phyloP scores from a whole-genome alignment of 306 rosid species.

The Acacia crassicarpa region DNA sequence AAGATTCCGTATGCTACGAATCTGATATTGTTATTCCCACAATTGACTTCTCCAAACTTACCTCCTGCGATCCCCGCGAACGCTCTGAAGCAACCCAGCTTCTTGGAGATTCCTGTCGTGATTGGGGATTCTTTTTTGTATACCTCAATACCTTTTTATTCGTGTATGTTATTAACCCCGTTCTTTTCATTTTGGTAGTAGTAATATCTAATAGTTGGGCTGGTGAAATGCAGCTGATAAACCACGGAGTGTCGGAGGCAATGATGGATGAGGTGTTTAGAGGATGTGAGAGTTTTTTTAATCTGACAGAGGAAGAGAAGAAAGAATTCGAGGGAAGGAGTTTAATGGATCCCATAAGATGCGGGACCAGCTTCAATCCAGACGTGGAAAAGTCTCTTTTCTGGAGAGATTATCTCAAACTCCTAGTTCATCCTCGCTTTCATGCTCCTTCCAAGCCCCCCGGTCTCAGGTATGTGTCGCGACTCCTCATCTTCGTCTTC shows the following conservation, averaged over 20 bases:
- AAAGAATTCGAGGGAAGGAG: conserved; percentile 31
- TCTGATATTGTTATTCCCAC: conserved; percentile 33
- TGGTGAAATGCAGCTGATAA: conserved; percentile 39
- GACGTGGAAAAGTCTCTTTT: conserved; percentile 39
- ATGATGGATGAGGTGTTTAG: conserved; percentile 39
- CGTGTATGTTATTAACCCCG: too few relatives aligned
- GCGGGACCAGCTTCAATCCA: conserved; percentile 62
- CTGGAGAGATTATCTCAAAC: conserved; percentile 73
- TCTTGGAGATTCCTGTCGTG: conserved; percentile 48
- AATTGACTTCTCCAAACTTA: conserved; percentile 45
- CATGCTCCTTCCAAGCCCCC: conserved; percentile 55
- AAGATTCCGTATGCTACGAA: not conserved
- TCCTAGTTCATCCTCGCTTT: conserved; percentile 62
- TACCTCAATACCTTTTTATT: not conserved
- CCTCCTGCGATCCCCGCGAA: conserved; percentile 29
- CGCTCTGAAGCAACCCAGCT: conserved; percentile 34
- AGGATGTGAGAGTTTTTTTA: conserved; percentile 38
- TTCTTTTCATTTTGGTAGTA: too few relatives aligned
- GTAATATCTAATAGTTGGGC: not conserved
- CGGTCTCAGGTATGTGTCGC: conserved; percentile 51
- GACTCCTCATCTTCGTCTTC: not conserved
- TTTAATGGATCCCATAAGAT: conserved; percentile 50
- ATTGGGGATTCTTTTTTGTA: conserved; percentile 69
- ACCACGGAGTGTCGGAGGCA: conserved; percentile 51
- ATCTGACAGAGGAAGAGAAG: conserved; percentile 51